Percentiles rank a stretch among this genome's conserved stretches.
phyloP scores from a whole-genome alignment of 2,329 filamentous ascomycete species.

The Elsinoe fawcettii region DNA sequence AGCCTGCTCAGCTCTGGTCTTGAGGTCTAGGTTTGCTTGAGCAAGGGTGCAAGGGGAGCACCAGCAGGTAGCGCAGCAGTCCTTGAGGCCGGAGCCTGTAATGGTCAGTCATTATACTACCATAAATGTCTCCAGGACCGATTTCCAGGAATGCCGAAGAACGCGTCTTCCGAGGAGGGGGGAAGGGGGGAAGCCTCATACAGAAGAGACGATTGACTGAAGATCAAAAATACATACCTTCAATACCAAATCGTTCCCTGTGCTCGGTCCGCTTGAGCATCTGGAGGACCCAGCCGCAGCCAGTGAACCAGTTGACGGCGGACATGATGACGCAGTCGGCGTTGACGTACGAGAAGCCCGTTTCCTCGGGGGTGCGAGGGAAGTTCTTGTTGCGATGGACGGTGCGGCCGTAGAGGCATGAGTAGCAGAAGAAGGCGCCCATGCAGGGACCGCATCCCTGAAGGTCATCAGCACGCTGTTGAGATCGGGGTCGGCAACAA shows the following conservation, averaged over 20 bases:
- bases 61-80: constrained; percentile 6
- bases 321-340: background rate
- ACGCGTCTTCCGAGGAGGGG: too few relatives aligned
- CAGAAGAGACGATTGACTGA: background rate
- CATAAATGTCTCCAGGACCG: background rate
- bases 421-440: constrained; percentile 11
- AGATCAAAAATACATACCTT: background rate
- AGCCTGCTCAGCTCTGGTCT: background rate
- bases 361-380: constrained; percentile 1
- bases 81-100: background rate
- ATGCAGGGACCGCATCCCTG: constrained; percentile 13
- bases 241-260: constrained; percentile 9
- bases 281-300: background rate
- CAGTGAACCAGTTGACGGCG: background rate
- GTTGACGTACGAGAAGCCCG: constrained; percentile 13
- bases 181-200: background rate
- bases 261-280: constrained; percentile 9
- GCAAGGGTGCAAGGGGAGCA: constrained; percentile 7
- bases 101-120: background rate
- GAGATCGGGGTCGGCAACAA: background rate
- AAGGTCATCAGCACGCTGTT: background rate
- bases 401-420: constrained; percentile 13
- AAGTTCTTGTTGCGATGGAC: constrained; percentile 1
- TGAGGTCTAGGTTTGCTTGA: constrained; percentile 7
- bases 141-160: too few relatives aligned